Percentiles rank a stretch among this genome's conserved stretches.
phyloP scores from a whole-genome alignment of 2,329 filamentous ascomycete genomes.

The Chrysoporthe deuterocubensis region DNA sequence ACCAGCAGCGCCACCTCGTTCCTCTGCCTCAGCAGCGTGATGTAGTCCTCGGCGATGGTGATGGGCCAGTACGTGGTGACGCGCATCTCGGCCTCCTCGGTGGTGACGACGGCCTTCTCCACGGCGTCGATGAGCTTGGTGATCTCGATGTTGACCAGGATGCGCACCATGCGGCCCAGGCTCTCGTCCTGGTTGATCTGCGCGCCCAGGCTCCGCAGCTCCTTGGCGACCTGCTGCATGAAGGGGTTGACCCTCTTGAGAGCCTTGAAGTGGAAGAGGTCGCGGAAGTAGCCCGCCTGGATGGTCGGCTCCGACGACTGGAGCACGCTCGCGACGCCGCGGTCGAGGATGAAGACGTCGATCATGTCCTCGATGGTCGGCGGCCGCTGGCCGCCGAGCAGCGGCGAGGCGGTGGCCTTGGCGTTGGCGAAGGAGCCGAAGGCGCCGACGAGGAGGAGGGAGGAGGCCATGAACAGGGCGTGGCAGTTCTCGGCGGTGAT shows the following conservation, averaged over 20 bases:
- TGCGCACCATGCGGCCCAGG: conserved; percentile 12
- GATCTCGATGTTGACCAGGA: conserved; percentile 25
- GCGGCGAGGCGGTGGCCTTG: conserved; percentile 27
- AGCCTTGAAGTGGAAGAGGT: conserved; percentile 30
- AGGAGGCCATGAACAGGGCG: conserved; percentile 40
- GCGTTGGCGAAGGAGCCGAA: conserved; percentile 36
- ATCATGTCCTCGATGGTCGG: conserved; percentile 38
- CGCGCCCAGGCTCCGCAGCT: conserved; percentile 17
- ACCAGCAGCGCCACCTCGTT: conserved; percentile 31
- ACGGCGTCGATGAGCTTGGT: conserved; percentile 25
- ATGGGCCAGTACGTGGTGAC: conserved; percentile 34
- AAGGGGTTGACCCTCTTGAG: conserved; percentile 21
- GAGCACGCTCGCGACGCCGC: conserved; percentile 39
- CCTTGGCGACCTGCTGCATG: conserved; percentile 16
- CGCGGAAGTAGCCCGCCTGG: conserved; percentile 31
- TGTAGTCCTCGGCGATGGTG: conserved; percentile 31
- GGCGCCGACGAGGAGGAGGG: conserved; percentile 38
- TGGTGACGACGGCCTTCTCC: conserved; percentile 26
- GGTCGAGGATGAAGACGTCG: conserved; percentile 38
- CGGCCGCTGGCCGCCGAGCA: conserved; percentile 18
- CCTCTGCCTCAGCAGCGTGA: conserved; percentile 30
- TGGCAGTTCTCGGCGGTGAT: conserved; percentile 38
- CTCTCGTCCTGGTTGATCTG: conserved; percentile 17
- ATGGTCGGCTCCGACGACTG: conserved; percentile 33
- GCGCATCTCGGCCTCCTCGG: conserved; percentile 32